Evolutionary conservation across 352 stramenopile species (phyloP).

Genomic region (Phytophthora nicotianae): DNA sequence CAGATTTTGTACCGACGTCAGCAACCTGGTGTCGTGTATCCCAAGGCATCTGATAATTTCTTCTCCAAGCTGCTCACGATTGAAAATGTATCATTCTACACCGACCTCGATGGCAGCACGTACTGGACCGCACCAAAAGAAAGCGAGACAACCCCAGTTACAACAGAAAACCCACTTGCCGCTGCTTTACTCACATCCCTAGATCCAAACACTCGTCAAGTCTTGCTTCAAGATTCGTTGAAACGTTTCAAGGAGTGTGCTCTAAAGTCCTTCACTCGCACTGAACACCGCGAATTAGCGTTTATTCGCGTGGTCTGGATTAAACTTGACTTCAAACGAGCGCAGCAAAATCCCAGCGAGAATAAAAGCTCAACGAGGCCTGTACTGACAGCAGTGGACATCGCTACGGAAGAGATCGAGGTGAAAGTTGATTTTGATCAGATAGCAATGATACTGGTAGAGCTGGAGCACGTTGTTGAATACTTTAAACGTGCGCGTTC

Average conservation of each 20-base stretch:
- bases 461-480: conserved; percentile 44
- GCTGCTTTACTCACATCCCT: neutral
- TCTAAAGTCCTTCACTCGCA: conserved; percentile 33
- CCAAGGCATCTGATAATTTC: conserved; percentile 26
- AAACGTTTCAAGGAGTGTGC: conserved; percentile 45
- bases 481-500: conserved; percentile 45
- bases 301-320: conserved; percentile 60
- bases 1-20: conserved; percentile 68
- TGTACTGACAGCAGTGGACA: conserved; percentile 49
- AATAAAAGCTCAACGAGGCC: neutral
- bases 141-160: conserved; percentile 1
- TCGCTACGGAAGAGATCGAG: conserved; percentile 63
- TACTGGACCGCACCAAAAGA: conserved; percentile 26
- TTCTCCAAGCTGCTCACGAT: conserved; percentile 67
- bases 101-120: conserved; percentile 49
- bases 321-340: conserved; percentile 60
- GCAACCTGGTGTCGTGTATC: conserved; percentile 57
- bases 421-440: conserved; percentile 68
- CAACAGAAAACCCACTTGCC: conserved; percentile 5
- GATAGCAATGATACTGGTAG: conserved; percentile 44
- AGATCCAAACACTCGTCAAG: conserved; percentile 12
- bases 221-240: conserved; percentile 21
- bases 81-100: conserved; percentile 68
- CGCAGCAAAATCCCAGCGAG: neutral
- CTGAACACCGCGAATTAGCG: conserved; percentile 49